Base-by-base conservation (phyloP, 2,329 filamentous ascomycete species). In the Alternaria viburni region DNA sequence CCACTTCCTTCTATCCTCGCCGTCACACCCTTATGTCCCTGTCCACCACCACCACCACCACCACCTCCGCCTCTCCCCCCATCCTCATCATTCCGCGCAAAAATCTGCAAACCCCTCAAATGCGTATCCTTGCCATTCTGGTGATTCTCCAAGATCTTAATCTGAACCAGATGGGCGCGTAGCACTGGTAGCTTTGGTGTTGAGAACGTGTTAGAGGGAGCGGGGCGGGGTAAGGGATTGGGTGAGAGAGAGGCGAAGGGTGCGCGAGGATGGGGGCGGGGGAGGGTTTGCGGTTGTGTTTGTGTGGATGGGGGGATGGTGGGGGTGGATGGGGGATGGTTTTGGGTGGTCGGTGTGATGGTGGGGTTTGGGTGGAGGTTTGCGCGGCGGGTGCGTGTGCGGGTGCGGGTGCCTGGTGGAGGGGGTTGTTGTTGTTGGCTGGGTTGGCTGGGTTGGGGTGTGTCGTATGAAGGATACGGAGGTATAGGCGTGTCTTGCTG, bases 41-140 rank as follows among this genome's bases (percentile, higher is more conserved):
- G 17, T 52, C 41, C 44, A 9, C 57, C 32, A 5, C 51, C 41
- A 28, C 41, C 44, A 9, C 57, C 32, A 5, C 51, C 41, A 28
- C 64, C 62, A 54, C 71, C 70, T 25, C 57, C 10, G 54, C 66
- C 23, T 25, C 23, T 25, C 23, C 23, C 23, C 9, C 26, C 15
- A 13, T 60, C 61, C 23, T 78, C 76, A 7, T 72, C 71, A 49
- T 85, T 84, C 55, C 77, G 71, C 4, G 88, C 86, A 74, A 90
- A 99, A 10, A 98, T 91, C 82, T 97, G 96, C 79, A 99, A 87
- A 2, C 93, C 95, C 15, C 96, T 87, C 23, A 99, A 87, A 83
- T 99, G 96, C n/a, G 96, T 99, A 78, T 99, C 96, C 79, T 99
- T 99, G 68, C 96, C 96, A 79, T 99, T 99, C 81, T 99, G 96